Percentiles rank a stretch among this genome's conserved stretches.
These are phyloP conservation scores for Catharanthus roseus DNA, from an alignment of 257 asterid species.

Conservation along the genomic window DNA sequence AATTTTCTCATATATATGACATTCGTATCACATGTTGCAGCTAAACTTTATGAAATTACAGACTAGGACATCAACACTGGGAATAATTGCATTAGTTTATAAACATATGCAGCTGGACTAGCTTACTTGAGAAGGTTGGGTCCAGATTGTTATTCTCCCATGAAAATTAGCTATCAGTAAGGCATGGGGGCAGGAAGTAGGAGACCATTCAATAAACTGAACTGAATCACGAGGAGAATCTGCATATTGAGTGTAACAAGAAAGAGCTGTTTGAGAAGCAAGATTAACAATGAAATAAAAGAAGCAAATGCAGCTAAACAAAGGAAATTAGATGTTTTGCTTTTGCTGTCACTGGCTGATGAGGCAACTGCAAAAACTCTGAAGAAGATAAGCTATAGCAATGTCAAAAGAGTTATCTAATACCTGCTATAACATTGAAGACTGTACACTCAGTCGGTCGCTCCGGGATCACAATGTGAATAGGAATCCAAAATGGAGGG, in stretches of 20 bases:
- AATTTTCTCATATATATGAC: background rate
- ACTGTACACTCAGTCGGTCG: slow-evolving; percentile 96
- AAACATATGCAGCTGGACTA: slow-evolving; percentile 13
- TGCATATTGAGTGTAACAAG: slow-evolving; percentile 28
- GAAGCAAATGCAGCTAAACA: background rate
- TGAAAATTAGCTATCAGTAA: slow-evolving; percentile 90
- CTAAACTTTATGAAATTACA: background rate
- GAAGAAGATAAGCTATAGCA: background rate
- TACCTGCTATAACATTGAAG: slow-evolving; percentile 98
- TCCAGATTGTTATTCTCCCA: slow-evolving; percentile 95
- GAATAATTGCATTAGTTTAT: background rate
- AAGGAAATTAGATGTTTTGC: background rate
- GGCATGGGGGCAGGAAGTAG: slow-evolving; percentile 87
- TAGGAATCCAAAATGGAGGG: slow-evolving; percentile 97
- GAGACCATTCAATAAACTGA: slow-evolving; percentile 99
- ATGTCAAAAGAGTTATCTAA: slow-evolving; percentile 1
- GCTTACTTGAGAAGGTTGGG: slow-evolving; percentile 89
- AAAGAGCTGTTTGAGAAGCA: background rate
- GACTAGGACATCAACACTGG: background rate
- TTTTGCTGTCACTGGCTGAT: background rate
- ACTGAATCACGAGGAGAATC: slow-evolving; percentile 98
- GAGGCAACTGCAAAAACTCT: background rate
- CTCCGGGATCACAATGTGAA: slow-evolving; percentile 92
- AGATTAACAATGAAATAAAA: background rate
- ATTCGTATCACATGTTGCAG: background rate